Evolutionary conservation across 78 protist genomes (phyloP).

Genomic region (Paratrimastix pyriformis): DNA sequence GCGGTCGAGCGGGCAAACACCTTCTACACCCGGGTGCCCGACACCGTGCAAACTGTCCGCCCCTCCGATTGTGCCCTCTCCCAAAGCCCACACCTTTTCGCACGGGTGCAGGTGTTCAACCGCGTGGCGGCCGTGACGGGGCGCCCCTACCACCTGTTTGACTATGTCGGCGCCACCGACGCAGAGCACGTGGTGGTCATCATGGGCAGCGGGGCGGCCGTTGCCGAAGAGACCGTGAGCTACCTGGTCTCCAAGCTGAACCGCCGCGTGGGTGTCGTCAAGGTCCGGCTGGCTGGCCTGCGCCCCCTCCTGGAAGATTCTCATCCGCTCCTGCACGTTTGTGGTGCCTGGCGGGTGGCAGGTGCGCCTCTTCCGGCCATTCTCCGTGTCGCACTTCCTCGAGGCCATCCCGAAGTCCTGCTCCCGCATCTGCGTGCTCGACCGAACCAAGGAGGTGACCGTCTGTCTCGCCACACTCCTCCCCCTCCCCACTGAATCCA

Average conservation of each 20-base stretch:
- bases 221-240: conserved; percentile 21
- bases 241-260: conserved; percentile 11
- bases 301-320: no score
- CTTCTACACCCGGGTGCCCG: conserved; percentile 36
- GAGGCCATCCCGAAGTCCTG: conserved; percentile 44
- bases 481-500: no score
- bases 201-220: conserved; percentile 42
- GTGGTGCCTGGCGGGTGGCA: neutral
- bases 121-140: conserved; percentile 34
- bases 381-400: conserved; percentile 19
- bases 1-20: conserved; percentile 29
- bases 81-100: no score
- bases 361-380: conserved; percentile 60
- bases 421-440: conserved; percentile 47
- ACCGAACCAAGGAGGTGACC: conserved; percentile 45
- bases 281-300: conserved; percentile 12
- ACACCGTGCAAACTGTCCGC: conserved; percentile 12
- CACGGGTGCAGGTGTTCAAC: conserved; percentile 39
- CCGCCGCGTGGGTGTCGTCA: conserved; percentile 42
- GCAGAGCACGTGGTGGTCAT: conserved; percentile 52
- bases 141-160: conserved; percentile 37
- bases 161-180: conserved; percentile 48
- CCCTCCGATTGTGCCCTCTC: no score
- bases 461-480: no score
- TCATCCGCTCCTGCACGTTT: no score